A percentile compares a stretch with the other conserved stretches of the same genome.
Evolutionary conservation across 1,284 basidiomycete species (phyloP).

Genomic region (Waitea zeae): DNA sequence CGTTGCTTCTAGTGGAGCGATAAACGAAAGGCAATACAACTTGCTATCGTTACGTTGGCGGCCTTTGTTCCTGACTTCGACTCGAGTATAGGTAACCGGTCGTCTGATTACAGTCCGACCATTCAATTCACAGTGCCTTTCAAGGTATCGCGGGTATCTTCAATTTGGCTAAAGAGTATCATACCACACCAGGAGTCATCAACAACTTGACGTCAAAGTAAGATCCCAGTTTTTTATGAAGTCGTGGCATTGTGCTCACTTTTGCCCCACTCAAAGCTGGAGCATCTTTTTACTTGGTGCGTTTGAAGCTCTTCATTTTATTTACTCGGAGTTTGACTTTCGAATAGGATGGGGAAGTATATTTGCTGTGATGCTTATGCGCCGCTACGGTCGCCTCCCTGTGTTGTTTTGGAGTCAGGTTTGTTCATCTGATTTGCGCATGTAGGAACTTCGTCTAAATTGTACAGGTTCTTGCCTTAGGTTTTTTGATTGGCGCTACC

Average conservation of each 20-base stretch:
- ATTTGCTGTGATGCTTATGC: conserved; percentile 38
- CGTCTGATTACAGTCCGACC: no score
- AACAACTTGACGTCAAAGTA: conserved; percentile 50
- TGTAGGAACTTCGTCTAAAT: no score
- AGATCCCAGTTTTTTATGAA: no score
- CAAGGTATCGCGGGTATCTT: conserved; percentile 45
- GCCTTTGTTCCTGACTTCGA: conserved; percentile 56
- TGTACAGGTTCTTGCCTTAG: conserved; percentile 31
- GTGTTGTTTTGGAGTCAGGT: conserved; percentile 49
- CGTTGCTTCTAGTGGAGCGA: conserved; percentile 34
- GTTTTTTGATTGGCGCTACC: conserved; percentile 32
- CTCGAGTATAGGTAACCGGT: conserved; percentile 44
- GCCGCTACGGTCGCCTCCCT: conserved; percentile 39
- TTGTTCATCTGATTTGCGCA: no score
- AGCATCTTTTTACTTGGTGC: conserved; percentile 47
- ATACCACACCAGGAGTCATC: conserved; percentile 39
- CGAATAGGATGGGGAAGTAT: conserved; percentile 39
- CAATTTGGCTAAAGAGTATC: conserved; percentile 33
- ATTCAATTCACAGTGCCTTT: neutral
- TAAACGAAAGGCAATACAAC: conserved; percentile 30
- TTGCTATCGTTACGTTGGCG: conserved; percentile 43
- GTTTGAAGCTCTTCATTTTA: conserved; percentile 5
- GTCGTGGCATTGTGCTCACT: no score
- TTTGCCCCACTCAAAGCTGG: no score
- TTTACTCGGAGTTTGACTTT: neutral